Base-by-base conservation (phyloP, 352 stramenopile species). In the Globisporangium sylvaticum region DNA sequence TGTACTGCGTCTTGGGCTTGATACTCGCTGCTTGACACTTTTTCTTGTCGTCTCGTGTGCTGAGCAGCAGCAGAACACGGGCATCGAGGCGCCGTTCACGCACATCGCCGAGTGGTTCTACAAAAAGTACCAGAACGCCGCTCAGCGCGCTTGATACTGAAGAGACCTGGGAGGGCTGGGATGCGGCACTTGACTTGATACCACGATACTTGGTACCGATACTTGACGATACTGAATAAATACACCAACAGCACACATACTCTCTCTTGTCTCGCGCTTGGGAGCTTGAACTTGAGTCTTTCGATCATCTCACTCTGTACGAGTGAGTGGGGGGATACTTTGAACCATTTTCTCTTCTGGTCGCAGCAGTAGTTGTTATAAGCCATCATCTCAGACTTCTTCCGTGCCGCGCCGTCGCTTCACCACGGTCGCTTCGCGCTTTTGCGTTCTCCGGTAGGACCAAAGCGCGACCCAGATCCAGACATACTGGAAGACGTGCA, bases 61-160 rank as follows among this genome's bases (percentile, higher is more conserved):
- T 20, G 10, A 65, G n/a, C 65, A 89, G 81, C 83, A 90, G 79
- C 77, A 91, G 65, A 91, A 92, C 64, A 74, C 76, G 7, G 80
- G 75, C 18, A 84, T 95, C 25, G 85, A 95, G 5, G 81, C 81
- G 34, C 82, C 87, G 8, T 95, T 95, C 71, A 65, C 73, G 27
- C 80, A 92, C 76, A 91, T 95, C 63, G 84, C 87, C 31, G 82
- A 90, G 62, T 90, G 83, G 76, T 95, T 94, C 58, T 80, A 92
- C 75, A 91, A 91, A 58, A 93, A 92, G 66, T 95, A 95, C 64
- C 84, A 92, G 58, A 75, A 71, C 62, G 81, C 81, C 34, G 84
- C 83, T 0, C 74, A 89, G 58, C 79, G 80, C 3, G 81, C 76
- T 14, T 90, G 39, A 48, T 48, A 48, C 39, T 48, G 14, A 48